Conservation (phyloP, 2,329 filamentous ascomycete genomes). For the Colletotrichum higginsianum region DNA sequence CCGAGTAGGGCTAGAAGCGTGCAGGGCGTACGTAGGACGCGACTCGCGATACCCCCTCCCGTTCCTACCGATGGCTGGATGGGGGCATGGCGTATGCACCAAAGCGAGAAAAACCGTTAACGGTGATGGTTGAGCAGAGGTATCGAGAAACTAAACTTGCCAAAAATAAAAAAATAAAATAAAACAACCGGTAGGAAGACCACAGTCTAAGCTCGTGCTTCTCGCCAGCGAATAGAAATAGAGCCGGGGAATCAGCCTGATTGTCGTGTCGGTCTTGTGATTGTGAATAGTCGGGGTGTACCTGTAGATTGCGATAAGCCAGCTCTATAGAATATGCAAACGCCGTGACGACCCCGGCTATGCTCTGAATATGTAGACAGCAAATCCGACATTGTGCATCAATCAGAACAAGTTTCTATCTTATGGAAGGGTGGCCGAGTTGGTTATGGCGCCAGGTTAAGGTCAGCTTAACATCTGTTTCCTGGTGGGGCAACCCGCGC, state of each 20-base stretch:
- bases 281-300: neutral
- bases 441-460: conserved; percentile 43
- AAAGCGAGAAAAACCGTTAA: neutral
- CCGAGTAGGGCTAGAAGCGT: neutral
- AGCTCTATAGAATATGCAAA: neutral
- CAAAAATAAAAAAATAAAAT: no score
- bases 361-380: neutral
- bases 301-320: neutral
- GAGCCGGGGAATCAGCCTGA: neutral
- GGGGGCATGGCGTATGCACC: neutral
- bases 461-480: conserved; percentile 41
- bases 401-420: neutral
- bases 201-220: no score
- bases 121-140: neutral
- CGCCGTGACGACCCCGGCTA: neutral
- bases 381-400: accelerated
- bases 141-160: neutral
- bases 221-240: neutral
- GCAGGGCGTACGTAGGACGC: neutral
- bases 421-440: conserved; percentile 38
- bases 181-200: neutral
- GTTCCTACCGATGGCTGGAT: neutral
- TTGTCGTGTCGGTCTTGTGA: neutral
- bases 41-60: neutral
- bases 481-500: conserved; percentile 43